Conservation (phyloP, 176 grass and related monocot species). For the Juncus inflexus region DNA sequence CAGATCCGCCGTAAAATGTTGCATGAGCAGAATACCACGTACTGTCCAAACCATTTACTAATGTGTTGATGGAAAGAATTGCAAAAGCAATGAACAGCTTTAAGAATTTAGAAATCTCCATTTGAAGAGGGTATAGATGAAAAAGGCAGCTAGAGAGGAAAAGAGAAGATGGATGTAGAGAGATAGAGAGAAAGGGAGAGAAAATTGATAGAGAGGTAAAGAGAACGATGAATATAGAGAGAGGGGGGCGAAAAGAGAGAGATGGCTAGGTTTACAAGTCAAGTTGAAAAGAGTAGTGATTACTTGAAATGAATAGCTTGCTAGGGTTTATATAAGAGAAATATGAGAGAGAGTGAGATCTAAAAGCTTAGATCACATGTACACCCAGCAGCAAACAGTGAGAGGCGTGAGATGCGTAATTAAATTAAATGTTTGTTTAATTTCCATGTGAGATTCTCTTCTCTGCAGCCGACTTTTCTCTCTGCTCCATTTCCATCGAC, state of each 20-base stretch:
- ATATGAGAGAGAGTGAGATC: conserved; percentile 6
- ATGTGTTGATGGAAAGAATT: conserved; percentile 6
- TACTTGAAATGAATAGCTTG: conserved; percentile 5
- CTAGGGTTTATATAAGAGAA: conserved; percentile 26
- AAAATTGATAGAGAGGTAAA: background rate
- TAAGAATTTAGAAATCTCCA: conserved; percentile 28
- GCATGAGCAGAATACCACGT: conserved; percentile 17
- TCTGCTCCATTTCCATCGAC: conserved; percentile 11
- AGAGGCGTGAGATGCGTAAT: conserved; percentile 6
- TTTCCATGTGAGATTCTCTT: conserved; percentile 35
- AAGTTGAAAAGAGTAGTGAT: conserved; percentile 11
- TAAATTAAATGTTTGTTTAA: conserved; percentile 2
- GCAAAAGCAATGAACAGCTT: conserved; percentile 12
- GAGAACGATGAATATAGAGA: background rate
- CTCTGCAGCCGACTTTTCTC: conserved; percentile 28
- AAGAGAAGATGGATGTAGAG: background rate
- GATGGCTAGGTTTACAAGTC: conserved; percentile 17
- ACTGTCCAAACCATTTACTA: conserved; percentile 18
- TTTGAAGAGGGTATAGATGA: background rate
- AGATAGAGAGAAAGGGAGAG: background rate
- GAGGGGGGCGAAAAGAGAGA: no score
- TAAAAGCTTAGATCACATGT: conserved; percentile 24
- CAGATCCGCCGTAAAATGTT: conserved; percentile 63
- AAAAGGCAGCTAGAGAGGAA: background rate
- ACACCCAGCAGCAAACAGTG: conserved; percentile 7